Conservation (phyloP, 441 rosid genomes). For the Bruguiera hainesii region DNA sequence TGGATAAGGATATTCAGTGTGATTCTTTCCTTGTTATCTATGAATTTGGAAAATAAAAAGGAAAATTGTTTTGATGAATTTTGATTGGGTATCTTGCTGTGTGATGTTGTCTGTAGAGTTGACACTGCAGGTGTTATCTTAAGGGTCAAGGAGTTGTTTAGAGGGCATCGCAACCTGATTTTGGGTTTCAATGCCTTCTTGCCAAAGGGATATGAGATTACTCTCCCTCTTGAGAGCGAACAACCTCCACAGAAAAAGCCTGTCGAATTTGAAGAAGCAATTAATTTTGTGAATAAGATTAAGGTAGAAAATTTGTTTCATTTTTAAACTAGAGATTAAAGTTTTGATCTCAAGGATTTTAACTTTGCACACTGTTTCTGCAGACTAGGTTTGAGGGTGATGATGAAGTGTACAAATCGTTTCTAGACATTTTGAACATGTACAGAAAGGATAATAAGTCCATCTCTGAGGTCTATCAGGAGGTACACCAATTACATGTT, state of each 20-base stretch:
- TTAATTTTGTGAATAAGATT: constrained; percentile 95
- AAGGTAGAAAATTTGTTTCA: constrained; percentile 50
- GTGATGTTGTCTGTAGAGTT: constrained; percentile 47
- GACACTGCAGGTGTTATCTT: constrained; percentile 91
- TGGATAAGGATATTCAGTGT: constrained; percentile 16
- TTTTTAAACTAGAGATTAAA: constrained; percentile 12
- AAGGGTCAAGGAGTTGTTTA: constrained; percentile 92
- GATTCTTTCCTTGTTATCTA: constrained; percentile 3
- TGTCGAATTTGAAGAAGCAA: constrained; percentile 97
- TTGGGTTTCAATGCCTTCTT: constrained; percentile 97
- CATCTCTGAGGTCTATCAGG: constrained; percentile 81
- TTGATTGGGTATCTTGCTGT: constrained; percentile 9
- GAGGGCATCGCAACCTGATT: constrained; percentile 85
- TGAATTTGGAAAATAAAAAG: background rate
- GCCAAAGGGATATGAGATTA: constrained; percentile 95
- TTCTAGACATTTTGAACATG: constrained; percentile 94
- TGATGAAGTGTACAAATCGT: constrained; percentile 85
- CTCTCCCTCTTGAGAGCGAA: constrained; percentile 74
- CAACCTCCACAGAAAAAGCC: constrained; percentile 84
- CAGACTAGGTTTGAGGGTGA: constrained; percentile 98
- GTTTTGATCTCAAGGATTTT: constrained; percentile 11
- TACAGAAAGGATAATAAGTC: constrained; percentile 95
- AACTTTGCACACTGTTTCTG: constrained; percentile 28
- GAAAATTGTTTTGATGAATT: background rate
- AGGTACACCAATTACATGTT: constrained; percentile 47